These are phyloP conservation scores for Proliferodiscus dingleyae DNA, from an alignment of 2,329 filamentous ascomycete species.

Conservation along the genomic window DNA sequence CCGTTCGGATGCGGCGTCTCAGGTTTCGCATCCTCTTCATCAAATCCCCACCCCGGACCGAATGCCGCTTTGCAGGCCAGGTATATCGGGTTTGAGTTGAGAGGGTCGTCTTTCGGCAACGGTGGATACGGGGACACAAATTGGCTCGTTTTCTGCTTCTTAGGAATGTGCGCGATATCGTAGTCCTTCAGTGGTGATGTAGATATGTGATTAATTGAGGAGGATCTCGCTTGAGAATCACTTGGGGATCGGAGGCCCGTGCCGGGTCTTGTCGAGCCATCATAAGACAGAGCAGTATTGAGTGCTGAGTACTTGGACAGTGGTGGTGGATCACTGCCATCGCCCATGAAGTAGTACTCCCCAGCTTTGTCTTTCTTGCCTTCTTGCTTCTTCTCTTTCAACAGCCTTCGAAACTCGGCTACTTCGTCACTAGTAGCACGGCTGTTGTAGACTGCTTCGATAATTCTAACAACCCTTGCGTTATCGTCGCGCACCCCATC, in stretches of 20 bases:
- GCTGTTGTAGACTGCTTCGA: constrained; percentile 54
- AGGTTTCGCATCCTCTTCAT: constrained; percentile 5
- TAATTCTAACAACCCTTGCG: constrained; percentile 48
- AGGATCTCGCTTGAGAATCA: constrained; percentile 1
- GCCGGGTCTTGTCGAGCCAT: not conserved
- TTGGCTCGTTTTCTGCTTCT: constrained; percentile 8
- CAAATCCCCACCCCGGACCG: not conserved
- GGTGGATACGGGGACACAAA: not conserved
- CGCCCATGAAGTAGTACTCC: constrained; percentile 46
- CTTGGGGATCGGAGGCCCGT: not conserved
- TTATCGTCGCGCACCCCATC: constrained; percentile 49
- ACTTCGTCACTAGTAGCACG: constrained; percentile 49
- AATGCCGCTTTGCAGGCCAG: too few relatives aligned
- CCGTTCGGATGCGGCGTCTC: constrained; percentile 4
- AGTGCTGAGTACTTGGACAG: constrained; percentile 9
- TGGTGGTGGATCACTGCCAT: constrained; percentile 27
- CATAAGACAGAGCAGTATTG: constrained; percentile 9
- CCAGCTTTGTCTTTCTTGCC: constrained; percentile 49
- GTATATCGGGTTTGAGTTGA: too few relatives aligned
- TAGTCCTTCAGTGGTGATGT: constrained; percentile 2
- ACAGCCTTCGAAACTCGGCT: constrained; percentile 45
- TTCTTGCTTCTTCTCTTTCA: constrained; percentile 52
- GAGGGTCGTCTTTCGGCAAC: too few relatives aligned
- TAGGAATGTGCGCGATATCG: constrained; percentile 4
- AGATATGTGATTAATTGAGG: not conserved